Evolutionary conservation across 768 basidiomycete species (phyloP).

Genomic region (Naganishia kalamii): DNA sequence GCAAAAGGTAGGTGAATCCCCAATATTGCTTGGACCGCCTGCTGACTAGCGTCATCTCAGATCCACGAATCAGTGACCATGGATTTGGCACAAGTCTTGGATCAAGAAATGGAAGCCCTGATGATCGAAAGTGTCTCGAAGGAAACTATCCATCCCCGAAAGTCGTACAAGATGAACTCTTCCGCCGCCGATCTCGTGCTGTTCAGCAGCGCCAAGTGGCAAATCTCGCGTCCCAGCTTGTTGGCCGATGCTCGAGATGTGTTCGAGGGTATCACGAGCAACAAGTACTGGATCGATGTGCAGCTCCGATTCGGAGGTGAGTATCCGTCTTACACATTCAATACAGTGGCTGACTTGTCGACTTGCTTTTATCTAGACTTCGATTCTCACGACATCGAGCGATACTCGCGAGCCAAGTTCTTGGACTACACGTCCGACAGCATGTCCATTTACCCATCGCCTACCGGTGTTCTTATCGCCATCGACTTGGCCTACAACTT

Average conservation of each 20-base stretch:
- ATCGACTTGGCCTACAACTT: constrained; percentile 98
- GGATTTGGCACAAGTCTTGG: constrained; percentile 57
- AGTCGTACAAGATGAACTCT: constrained; percentile 99
- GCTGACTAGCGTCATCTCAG: constrained; percentile 22
- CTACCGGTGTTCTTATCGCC: constrained; percentile 96
- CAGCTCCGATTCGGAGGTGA: constrained; percentile 41
- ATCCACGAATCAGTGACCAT: constrained; percentile 56
- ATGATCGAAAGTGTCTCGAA: constrained; percentile 99
- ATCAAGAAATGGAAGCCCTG: constrained; percentile 94
- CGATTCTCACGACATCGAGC: constrained; percentile 96
- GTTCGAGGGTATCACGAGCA: constrained; percentile 83
- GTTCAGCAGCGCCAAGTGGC: constrained; percentile 90
- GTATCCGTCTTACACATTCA: neutral
- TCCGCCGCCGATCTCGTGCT: constrained; percentile 97
- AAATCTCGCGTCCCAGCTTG: constrained; percentile 89
- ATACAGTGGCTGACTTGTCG: neutral
- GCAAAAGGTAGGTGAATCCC: constrained; percentile 61
- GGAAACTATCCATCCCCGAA: constrained; percentile 71
- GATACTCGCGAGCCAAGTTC: constrained; percentile 98
- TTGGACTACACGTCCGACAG: constrained; percentile 84
- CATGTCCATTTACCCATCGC: constrained; percentile 98
- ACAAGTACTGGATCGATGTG: constrained; percentile 98
- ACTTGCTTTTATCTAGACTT: constrained; percentile 68
- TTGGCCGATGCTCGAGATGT: constrained; percentile 94
- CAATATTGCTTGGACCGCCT: neutral